A percentile compares a stretch with the other conserved stretches of the same genome.
phyloP scores from a whole-genome alignment of 2,329 filamentous ascomycete species.

The Sporothrix pallida region DNA sequence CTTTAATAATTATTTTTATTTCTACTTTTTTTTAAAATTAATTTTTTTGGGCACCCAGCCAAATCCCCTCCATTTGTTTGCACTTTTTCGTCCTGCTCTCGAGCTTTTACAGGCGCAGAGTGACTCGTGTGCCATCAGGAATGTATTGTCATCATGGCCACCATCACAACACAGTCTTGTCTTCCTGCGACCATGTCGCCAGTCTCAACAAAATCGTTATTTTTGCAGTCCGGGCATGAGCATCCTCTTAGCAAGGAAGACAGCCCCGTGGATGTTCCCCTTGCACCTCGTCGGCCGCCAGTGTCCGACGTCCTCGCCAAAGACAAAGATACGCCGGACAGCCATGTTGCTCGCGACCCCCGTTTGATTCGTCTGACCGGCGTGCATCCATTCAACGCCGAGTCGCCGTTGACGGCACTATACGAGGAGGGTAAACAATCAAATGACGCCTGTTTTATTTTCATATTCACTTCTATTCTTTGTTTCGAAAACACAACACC shows the following conservation, averaged over 20 bases:
- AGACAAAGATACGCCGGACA: constrained; percentile 69
- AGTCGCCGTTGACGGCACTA: constrained; percentile 78
- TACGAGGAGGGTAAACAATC: constrained; percentile 60
- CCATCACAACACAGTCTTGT: background rate
- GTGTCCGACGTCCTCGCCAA: constrained; percentile 22
- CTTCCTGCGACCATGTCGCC: background rate
- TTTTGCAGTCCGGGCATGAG: background rate
- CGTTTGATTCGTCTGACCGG: constrained; percentile 86
- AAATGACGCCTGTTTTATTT: background rate
- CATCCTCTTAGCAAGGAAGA: background rate
- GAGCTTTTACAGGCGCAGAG: too few species aligned
- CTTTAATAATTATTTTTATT: too few species aligned
- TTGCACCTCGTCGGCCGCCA: background rate
- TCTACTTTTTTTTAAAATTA: too few species aligned
- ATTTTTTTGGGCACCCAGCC: too few species aligned
- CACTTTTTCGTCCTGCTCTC: too few species aligned
- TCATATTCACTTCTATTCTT: background rate
- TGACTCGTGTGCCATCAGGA: too few species aligned
- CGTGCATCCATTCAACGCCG: constrained; percentile 88
- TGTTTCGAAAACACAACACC: background rate
- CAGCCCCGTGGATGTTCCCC: background rate
- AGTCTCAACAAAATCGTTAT: background rate
- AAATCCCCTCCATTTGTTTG: too few species aligned
- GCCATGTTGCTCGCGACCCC: constrained; percentile 78
- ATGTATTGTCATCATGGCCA: background rate